These are phyloP conservation scores for Phoma sp. DNA, from an alignment of 2,329 filamentous ascomycete species.

Conservation along the genomic window DNA sequence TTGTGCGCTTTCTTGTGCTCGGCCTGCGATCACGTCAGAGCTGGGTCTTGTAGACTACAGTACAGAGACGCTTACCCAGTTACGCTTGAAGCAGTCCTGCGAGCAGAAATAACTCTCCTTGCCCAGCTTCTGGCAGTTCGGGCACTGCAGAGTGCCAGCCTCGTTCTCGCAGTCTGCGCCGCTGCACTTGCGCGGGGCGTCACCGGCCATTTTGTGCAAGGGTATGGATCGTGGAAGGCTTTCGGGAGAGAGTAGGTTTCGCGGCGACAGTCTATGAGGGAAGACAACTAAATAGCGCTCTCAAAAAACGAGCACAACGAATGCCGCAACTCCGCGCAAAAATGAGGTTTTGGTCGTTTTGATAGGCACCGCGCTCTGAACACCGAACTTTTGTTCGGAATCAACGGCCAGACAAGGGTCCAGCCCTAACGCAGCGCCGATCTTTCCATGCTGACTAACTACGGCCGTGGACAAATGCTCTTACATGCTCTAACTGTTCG, in stretches of 20 bases:
- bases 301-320: neutral
- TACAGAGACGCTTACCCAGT: conserved; percentile 73
- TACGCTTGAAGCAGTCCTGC: conserved; percentile 98
- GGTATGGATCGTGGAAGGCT: neutral
- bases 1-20: conserved; percentile 87
- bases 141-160: conserved; percentile 86
- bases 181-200: conserved; percentile 71
- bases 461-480: conserved; percentile 15
- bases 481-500: conserved; percentile 18
- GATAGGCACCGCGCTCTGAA: conserved; percentile 1
- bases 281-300: conserved; percentile 7
- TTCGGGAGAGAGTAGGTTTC: neutral
- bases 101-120: conserved; percentile 96
- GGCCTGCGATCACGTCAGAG: conserved; percentile 58
- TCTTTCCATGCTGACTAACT: conserved; percentile 28
- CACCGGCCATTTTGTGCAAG: conserved; percentile 38
- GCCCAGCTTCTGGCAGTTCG: conserved; percentile 89
- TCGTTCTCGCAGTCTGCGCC: conserved; percentile 86
- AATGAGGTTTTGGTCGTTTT: conserved; percentile 3
- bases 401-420: conserved; percentile 18
- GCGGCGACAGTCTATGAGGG: neutral
- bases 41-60: conserved; percentile 14
- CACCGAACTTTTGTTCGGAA: conserved; percentile 6
- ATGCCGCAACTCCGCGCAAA: conserved; percentile 28
- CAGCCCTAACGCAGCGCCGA: conserved; percentile 21